A percentile compares a stretch with the other conserved stretches of the same genome.
These are phyloP conservation scores for Lachnellula occidentalis DNA, from an alignment of 2,329 filamentous ascomycete genomes.

Conservation along the genomic window DNA sequence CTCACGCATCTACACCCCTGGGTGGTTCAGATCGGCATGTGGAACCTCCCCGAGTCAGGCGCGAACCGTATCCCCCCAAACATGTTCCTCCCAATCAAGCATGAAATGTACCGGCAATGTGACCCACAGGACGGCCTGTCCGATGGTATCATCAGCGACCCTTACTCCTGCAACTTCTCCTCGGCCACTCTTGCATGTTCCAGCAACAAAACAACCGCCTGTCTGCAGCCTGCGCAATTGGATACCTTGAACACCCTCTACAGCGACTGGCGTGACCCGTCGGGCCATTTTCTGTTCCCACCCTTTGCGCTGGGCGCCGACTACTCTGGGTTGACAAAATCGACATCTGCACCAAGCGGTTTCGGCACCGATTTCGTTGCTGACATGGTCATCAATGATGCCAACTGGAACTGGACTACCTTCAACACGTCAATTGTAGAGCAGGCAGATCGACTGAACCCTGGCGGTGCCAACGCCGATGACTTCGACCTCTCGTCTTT, in stretches of 20 bases:
- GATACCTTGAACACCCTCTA: constrained; percentile 34
- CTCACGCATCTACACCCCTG: constrained; percentile 18
- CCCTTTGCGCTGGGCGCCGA: constrained; percentile 11
- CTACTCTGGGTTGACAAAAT: constrained; percentile 2
- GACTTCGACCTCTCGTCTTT: constrained; percentile 43
- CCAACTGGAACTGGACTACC: constrained; percentile 33
- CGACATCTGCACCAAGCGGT: neutral
- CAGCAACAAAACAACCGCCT: constrained; percentile 36
- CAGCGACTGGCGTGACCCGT: constrained; percentile 31
- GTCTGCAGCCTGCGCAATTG: constrained; percentile 34
- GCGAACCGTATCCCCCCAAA: constrained; percentile 39
- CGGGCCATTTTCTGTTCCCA: constrained; percentile 8
- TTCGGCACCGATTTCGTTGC: constrained; percentile 7
- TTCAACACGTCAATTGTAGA: constrained; percentile 24
- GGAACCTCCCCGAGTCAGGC: constrained; percentile 41
- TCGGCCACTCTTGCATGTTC: constrained; percentile 23
- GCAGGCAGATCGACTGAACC: constrained; percentile 31
- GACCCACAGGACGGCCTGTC: constrained; percentile 42
- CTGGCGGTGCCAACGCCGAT: constrained; percentile 44
- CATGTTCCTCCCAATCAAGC: constrained; percentile 40
- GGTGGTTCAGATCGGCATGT: constrained; percentile 40
- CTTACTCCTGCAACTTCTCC: constrained; percentile 31
- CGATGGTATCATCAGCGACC: constrained; percentile 40
- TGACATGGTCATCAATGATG: constrained; percentile 8
- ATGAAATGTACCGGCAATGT: constrained; percentile 43